Conservation (phyloP, 2,329 filamentous ascomycete genomes). For the Trichophyton benhamiae region DNA sequence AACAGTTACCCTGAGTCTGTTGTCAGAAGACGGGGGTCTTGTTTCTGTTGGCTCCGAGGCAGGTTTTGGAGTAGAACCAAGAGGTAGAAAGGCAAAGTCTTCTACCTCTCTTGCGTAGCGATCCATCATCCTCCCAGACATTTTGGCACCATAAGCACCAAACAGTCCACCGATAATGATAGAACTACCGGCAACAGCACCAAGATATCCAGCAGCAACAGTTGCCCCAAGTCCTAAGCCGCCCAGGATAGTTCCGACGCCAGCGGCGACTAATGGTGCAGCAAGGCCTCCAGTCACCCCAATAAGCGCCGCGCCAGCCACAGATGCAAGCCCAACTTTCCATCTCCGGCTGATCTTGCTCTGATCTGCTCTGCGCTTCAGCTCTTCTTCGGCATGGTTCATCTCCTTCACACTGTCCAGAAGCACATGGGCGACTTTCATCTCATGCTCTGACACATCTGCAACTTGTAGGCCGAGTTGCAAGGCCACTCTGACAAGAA, state of each 20-base stretch:
- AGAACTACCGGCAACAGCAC: constrained; percentile 64
- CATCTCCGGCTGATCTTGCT: constrained; percentile 53
- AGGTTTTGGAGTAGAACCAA: constrained; percentile 25
- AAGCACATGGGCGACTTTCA: constrained; percentile 60
- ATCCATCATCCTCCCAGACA: constrained; percentile 78
- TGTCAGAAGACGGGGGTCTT: constrained; percentile 37
- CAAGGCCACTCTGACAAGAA: constrained; percentile 58
- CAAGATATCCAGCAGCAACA: constrained; percentile 65
- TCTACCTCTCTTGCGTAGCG: constrained; percentile 74
- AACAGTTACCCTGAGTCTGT: constrained; percentile 68
- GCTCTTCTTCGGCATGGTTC: constrained; percentile 59
- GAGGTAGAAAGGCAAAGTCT: constrained; percentile 75
- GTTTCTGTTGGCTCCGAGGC: constrained; percentile 14
- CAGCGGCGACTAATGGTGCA: constrained; percentile 62
- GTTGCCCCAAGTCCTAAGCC: constrained; percentile 63
- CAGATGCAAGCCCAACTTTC: constrained; percentile 77
- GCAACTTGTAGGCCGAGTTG: constrained; percentile 57
- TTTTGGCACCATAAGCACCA: constrained; percentile 75
- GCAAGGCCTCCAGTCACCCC: constrained; percentile 68
- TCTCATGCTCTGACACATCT: constrained; percentile 58
- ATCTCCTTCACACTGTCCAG: constrained; percentile 65
- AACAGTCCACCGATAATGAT: constrained; percentile 75
- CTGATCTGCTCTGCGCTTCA: constrained; percentile 57
- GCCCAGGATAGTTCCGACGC: constrained; percentile 66
- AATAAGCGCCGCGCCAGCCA: constrained; percentile 80